A percentile compares a stretch with the other conserved stretches of the same genome.
phyloP scores from a whole-genome alignment of 495 filamentous ascomycete genomes.

The Penicillium canariense region DNA sequence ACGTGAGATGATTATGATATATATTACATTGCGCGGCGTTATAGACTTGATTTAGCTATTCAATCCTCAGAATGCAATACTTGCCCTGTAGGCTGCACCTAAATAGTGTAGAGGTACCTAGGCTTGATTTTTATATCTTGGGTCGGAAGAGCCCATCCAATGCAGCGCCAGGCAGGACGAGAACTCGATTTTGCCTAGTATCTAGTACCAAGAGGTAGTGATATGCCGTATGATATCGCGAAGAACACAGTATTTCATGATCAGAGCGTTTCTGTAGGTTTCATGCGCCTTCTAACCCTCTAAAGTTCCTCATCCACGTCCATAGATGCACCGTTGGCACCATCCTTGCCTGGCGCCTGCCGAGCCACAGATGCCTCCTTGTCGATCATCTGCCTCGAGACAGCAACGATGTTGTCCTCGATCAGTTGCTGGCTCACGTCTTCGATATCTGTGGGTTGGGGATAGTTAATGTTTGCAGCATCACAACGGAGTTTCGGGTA shows the following conservation, averaged over 20 bases:
- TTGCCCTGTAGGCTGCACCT: too few relatives aligned
- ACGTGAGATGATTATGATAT: conserved; percentile 15
- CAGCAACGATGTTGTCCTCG: conserved; percentile 97
- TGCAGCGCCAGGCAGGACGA: too few relatives aligned
- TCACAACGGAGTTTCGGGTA: not conserved
- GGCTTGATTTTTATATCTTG: not conserved
- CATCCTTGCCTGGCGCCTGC: conserved; percentile 48
- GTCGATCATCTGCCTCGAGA: conserved; percentile 97
- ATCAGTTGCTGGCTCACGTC: conserved; percentile 94
- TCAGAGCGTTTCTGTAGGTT: conserved; percentile 24
- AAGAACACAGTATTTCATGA: conserved; percentile 20
- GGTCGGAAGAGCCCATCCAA: too few relatives aligned
- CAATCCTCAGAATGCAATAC: not conserved
- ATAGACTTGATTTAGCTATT: not conserved
- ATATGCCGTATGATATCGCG: not conserved
- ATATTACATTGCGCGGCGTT: conserved; percentile 22
- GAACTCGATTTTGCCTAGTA: not conserved
- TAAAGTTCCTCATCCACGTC: conserved; percentile 61
- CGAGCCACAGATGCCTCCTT: conserved; percentile 82
- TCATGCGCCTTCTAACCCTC: conserved; percentile 27
- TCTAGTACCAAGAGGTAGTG: too few relatives aligned
- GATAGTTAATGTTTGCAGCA: conserved; percentile 23
- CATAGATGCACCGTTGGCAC: conserved; percentile 55
- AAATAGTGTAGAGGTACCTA: not conserved
- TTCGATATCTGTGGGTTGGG: conserved; percentile 64